Evolutionary conservation across 176 grass and related monocot genomes (phyloP).

Genomic region (Alloteropsis semialata): DNA sequence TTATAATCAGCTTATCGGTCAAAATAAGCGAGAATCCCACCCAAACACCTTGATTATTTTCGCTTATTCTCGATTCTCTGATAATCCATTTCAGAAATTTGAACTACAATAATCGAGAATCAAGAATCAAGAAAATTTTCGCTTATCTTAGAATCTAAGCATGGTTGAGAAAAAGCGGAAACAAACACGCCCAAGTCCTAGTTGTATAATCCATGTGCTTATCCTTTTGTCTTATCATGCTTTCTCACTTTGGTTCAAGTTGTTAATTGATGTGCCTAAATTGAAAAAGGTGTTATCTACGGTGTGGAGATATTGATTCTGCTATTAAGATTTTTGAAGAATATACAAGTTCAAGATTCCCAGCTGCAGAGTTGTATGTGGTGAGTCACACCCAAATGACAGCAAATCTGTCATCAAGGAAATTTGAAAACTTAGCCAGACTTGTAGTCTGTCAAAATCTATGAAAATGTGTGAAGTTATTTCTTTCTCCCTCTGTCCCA

Average conservation of each 20-base stretch:
- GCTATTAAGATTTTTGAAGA: conserved; percentile 98
- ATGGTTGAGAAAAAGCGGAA: no score
- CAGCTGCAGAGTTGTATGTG: conserved; percentile 66
- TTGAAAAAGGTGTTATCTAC: conserved; percentile 78
- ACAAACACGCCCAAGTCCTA: no score
- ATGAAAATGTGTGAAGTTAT: background rate
- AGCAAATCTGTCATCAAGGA: background rate
- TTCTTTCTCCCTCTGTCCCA: background rate
- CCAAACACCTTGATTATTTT: no score
- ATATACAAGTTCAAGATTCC: conserved; percentile 56
- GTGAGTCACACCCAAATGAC: conserved; percentile 53
- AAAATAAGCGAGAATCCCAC: no score
- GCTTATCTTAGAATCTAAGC: no score
- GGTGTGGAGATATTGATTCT: conserved; percentile 86
- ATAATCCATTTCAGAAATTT: no score
- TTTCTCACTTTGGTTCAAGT: conserved; percentile 24
- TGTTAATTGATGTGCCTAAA: conserved; percentile 33
- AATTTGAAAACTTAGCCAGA: background rate
- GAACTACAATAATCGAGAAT: no score
- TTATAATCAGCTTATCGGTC: no score
- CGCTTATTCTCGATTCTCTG: no score
- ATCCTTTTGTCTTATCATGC: background rate
- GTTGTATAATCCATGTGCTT: background rate
- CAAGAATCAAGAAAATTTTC: no score
- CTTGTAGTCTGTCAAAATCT: background rate